phyloP scores from a whole-genome alignment of 768 basidiomycete species.

The Podaxis rugospora region DNA sequence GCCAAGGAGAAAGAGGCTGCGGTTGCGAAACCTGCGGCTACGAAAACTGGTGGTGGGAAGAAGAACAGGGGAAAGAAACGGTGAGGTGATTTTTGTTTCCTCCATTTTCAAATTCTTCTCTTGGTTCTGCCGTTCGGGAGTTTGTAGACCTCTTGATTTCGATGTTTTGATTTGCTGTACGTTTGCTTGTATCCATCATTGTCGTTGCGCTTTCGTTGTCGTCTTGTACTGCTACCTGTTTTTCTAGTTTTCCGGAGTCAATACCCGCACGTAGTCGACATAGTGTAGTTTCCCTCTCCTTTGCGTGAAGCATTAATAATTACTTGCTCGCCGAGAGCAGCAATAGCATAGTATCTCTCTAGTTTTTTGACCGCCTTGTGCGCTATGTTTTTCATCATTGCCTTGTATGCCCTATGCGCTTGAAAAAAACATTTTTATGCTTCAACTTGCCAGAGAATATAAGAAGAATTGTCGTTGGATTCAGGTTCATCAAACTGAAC shows the following conservation, averaged over 20 bases:
- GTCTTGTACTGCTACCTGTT: neutral
- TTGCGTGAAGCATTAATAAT: neutral
- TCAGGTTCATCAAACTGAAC: neutral
- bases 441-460: neutral
- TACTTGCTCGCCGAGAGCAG: neutral
- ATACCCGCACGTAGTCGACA: neutral
- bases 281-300: neutral
- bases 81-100: neutral
- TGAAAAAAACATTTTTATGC: neutral
- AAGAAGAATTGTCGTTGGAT: neutral
- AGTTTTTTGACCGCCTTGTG: neutral
- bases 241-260: neutral
- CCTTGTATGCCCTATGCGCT: neutral
- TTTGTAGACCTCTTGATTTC: neutral
- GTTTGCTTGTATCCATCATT: neutral
- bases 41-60: slow-evolving; percentile 6
- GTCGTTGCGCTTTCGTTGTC: neutral
- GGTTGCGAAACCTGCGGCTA: neutral
- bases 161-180: neutral
- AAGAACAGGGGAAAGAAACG: slow-evolving; percentile 6
- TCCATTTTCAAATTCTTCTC: neutral
- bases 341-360: neutral
- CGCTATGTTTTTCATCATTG: neutral
- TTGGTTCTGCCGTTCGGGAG: neutral
- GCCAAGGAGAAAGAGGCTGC: slow-evolving; percentile 18